These are phyloP conservation scores for Globisporangium abappressorium DNA, from an alignment of 352 stramenopile species.

Conservation along the genomic window DNA sequence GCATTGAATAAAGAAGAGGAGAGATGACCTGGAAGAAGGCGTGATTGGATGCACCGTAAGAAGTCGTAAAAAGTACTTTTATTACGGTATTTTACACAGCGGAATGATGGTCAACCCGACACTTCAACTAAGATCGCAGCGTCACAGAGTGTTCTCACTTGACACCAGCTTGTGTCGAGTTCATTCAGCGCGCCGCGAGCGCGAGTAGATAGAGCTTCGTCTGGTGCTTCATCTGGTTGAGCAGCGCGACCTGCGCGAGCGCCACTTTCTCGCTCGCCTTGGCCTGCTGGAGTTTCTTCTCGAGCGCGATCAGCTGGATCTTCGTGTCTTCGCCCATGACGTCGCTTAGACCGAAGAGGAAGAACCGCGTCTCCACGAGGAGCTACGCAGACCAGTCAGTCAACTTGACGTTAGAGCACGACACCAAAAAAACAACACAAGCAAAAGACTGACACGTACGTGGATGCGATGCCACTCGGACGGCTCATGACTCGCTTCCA, in stretches of 20 bases:
- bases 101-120: not conserved
- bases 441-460: constrained; percentile 29
- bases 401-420: not conserved
- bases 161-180: not conserved
- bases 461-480: constrained; percentile 62
- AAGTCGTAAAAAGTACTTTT: constrained; percentile 6
- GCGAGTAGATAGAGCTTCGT: constrained; percentile 78
- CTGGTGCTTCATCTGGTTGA: constrained; percentile 78
- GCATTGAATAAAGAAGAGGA: not conserved
- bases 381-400: constrained; percentile 30
- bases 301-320: constrained; percentile 41
- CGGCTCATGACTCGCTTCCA: constrained; percentile 22
- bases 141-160: too few relatives aligned
- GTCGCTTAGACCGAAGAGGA: constrained; percentile 50
- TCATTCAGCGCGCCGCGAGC: constrained; percentile 14
- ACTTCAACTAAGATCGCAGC: not conserved
- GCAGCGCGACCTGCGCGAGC: constrained; percentile 40
- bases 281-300: constrained; percentile 42
- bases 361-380: constrained; percentile 74
- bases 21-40: not conserved
- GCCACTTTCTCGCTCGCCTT: constrained; percentile 37
- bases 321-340: constrained; percentile 54
- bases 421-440: constrained; percentile 4
- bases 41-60: not conserved
- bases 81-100: not conserved